phyloP scores from a whole-genome alignment of 495 filamentous ascomycete species.

The Cudoniella acicularis region DNA sequence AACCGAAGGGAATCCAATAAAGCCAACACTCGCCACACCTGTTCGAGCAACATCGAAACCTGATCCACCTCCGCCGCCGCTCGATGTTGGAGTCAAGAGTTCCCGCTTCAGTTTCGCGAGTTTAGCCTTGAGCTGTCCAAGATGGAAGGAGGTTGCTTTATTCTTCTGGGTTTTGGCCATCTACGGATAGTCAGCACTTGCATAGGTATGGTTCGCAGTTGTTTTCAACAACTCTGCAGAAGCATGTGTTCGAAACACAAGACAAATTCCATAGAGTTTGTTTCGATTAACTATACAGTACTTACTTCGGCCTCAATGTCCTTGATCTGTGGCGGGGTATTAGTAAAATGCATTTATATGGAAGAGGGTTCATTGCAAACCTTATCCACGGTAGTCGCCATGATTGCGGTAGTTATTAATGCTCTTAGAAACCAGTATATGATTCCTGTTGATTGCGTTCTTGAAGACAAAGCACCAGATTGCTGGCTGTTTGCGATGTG shows the following conservation, averaged over 20 bases:
- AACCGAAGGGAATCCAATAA: slow-evolving; percentile 88
- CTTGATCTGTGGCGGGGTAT: slow-evolving; percentile 71
- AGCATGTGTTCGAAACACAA: no score
- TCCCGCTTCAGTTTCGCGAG: slow-evolving; percentile 96
- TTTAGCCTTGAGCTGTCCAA: slow-evolving; percentile 95
- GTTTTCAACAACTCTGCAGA: no score
- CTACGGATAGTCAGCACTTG: slow-evolving; percentile 36
- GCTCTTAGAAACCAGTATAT: no score
- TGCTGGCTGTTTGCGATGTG: not conserved
- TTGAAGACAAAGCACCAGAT: not conserved
- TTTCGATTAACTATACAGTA: slow-evolving; percentile 9
- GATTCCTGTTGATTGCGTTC: no score
- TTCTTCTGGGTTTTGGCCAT: slow-evolving; percentile 98
- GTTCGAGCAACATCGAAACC: slow-evolving; percentile 98
- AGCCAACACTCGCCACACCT: slow-evolving; percentile 91
- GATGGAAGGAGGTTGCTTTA: slow-evolving; percentile 86
- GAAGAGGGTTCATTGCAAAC: slow-evolving; percentile 38
- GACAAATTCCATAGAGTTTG: no score
- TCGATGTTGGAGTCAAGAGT: slow-evolving; percentile 77
- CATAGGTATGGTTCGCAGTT: no score
- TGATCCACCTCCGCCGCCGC: slow-evolving; percentile 79
- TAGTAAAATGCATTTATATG: not conserved
- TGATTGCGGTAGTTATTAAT: slow-evolving; percentile 44
- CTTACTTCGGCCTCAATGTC: slow-evolving; percentile 88
- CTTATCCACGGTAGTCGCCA: slow-evolving; percentile 97